Evolutionary conservation across 768 basidiomycete species (phyloP), one percentile per base, ranked within the genome.

Genomic region (Tulasnella sp.): DNA sequence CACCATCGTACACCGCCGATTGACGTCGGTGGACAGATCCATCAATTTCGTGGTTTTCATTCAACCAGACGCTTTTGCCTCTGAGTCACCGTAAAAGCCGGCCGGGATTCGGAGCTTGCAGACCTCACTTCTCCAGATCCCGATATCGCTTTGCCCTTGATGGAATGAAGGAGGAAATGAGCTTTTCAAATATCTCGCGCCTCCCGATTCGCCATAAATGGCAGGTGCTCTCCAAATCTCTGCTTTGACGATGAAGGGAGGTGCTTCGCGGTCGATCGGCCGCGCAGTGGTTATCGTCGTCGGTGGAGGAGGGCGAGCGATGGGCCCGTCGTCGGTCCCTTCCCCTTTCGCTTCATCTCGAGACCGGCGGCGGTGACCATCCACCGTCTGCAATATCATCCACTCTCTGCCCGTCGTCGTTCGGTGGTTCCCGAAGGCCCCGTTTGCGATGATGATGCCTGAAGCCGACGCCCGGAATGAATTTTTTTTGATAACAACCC

Each of bases 181-280:
- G 24, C n/a, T n/a, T 64, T n/a, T 64, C 12, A 6, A 31, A 24
- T n/a, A 7, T 64, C 60, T 8, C 11, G 60, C 60, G 60, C 60
- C 60, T 31, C 60, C 60, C 60, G 60, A 64, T 64, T 64, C 60
- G n/a, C 60, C 60, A 28, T 12, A 64, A n/a, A 14, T 24, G 60
- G 60, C 24, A 64, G 31, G n/a, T 64, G 20, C 12, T 50, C 18
- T 16, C 48, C 48, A 20, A 22, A 18, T 50, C 48, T 18, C 22
- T 50, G 48, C 12, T 18, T 50, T 50, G 22, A 48, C 58, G 58
- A 60, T 11, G 58, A 60, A 3, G 8, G 58, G 58, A 31, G 14
- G 31, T 28, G 60, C 60, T 64, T 64, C 60, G 60, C 60, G 60
- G 60, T 64, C 60, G 60, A 64, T 64, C 60, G 60, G 60, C 60